Evolutionary conservation across 768 basidiomycete genomes (phyloP), one percentile per base, ranked within the genome.

Genomic region (Crucibulum laeve): DNA sequence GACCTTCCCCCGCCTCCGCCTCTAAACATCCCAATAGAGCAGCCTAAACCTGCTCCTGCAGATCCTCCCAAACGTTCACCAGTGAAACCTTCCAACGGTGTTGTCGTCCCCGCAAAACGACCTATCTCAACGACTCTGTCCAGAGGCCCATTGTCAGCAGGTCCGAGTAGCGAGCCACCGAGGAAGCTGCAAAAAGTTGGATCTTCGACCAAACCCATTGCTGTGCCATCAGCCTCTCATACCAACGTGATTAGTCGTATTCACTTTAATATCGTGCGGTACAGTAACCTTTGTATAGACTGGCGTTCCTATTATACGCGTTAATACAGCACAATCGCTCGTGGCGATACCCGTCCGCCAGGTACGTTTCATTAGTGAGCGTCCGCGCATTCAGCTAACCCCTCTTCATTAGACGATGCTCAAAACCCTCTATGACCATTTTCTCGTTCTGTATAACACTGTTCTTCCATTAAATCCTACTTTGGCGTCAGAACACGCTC

Each of bases 331-430:
- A 0, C 76, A 74, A 44, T 91, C 88, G n/a, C 68, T 70, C 32
- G 79, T 92, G 15, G 69, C 91, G 1, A 52, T 91, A 34, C 80
- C 82, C 4, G 81, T 87, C 38, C 77, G 91, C 26, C 87, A 91
- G 73, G 83, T 82, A 38, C 39, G 69, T 19, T 35, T 26, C 23
- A 37, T 25, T 30, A 28, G 4, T 28, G 18, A 30, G 36, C 10
- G 25, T 18, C 40, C 32, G 8, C 19, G 10, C 36, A 6, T n/a
- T 14, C 17, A 11, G 7, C n/a, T 6, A 7, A 32, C 10, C 28
- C 49, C 44, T 19, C 19, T 4, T 44, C 17, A 5, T 18, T 28
- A 89, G 82, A 72, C 80, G 1, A 79, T 91, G 85, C 67, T 93
- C 47, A 85, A 84, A 60, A 74, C 67, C 0, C 65, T 93, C 8